Percentiles rank a stretch among this genome's conserved stretches.
Evolutionary conservation across 176 grass and related monocot genomes (phyloP).

Genomic region (Cymbopogon citratus): DNA sequence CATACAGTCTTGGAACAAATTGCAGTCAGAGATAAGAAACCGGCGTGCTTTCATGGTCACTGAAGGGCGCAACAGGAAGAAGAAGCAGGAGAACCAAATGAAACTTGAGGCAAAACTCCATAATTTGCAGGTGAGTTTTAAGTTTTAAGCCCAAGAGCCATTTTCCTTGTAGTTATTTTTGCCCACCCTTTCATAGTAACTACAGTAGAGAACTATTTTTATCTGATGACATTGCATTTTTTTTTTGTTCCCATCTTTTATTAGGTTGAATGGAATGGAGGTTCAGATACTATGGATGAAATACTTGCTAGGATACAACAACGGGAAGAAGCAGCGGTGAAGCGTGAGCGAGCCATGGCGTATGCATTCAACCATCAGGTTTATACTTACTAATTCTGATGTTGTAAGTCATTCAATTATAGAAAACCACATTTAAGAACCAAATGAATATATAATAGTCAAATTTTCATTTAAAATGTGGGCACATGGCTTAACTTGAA

Average conservation of each 20-base stretch:
- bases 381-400: neutral
- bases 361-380: slow-evolving; percentile 98
- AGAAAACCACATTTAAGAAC: neutral
- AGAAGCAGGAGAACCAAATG: slow-evolving; percentile 80
- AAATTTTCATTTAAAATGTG: neutral
- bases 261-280: slow-evolving; percentile 87
- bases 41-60: slow-evolving; percentile 80
- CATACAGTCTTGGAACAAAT: slow-evolving; percentile 84
- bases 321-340: slow-evolving; percentile 87
- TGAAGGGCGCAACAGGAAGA: slow-evolving; percentile 82
- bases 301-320: slow-evolving; percentile 84
- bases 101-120: slow-evolving; percentile 91
- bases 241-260: neutral
- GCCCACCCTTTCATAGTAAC: neutral
- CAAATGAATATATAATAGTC: neutral
- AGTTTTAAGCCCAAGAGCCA: neutral
- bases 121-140: slow-evolving; percentile 64
- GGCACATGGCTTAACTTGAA: neutral
- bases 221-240: neutral
- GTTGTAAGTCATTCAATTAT: neutral
- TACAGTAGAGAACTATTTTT: neutral
- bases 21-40: slow-evolving; percentile 80
- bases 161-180: slow-evolving; percentile 5
- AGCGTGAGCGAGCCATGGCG: slow-evolving; percentile 87
- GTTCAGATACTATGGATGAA: slow-evolving; percentile 71